Evolutionary conservation across 1,284 basidiomycete species (phyloP).

Genomic region (Coriolopsis trogii): DNA sequence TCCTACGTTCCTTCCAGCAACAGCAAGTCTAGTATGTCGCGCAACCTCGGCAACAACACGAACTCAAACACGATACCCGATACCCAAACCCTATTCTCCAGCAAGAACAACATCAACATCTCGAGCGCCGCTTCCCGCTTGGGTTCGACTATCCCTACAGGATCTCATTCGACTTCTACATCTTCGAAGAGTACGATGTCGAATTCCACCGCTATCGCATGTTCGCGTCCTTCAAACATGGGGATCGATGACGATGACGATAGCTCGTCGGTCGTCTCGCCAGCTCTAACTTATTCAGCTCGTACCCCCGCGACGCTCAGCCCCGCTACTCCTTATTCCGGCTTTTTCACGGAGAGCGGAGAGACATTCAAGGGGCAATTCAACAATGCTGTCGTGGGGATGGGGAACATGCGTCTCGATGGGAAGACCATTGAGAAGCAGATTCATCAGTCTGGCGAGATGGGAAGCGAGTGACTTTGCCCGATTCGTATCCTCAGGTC

Average conservation of each 20-base stretch:
- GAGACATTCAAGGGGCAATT: constrained; percentile 35
- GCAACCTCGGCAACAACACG: constrained; percentile 7
- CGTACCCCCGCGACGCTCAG: constrained; percentile 41
- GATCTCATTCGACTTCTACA: neutral
- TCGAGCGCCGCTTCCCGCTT: constrained; percentile 11
- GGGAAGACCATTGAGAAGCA: constrained; percentile 8
- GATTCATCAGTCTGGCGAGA: constrained; percentile 2
- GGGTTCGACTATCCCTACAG: neutral
- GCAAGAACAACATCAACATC: constrained; percentile 23
- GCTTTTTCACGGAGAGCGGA: constrained; percentile 34
- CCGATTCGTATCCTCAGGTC: too few species aligned
- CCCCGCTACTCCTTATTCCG: constrained; percentile 41
- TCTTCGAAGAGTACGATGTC: neutral
- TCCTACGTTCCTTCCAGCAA: neutral
- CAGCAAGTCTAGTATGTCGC: constrained; percentile 1
- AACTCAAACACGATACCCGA: constrained; percentile 17
- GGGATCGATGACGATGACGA: constrained; percentile 28
- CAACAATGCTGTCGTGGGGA: constrained; percentile 1
- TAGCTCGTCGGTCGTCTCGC: constrained; percentile 37
- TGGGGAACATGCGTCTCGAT: constrained; percentile 2
- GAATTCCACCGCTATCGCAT: too few species aligned
- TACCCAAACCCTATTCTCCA: constrained; percentile 21
- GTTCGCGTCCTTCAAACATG: neutral
- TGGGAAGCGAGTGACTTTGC: constrained; percentile 3
- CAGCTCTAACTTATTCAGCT: constrained; percentile 40